phyloP scores from a whole-genome alignment of 148 eudicot species.

The Gaultheria prostrata region DNA sequence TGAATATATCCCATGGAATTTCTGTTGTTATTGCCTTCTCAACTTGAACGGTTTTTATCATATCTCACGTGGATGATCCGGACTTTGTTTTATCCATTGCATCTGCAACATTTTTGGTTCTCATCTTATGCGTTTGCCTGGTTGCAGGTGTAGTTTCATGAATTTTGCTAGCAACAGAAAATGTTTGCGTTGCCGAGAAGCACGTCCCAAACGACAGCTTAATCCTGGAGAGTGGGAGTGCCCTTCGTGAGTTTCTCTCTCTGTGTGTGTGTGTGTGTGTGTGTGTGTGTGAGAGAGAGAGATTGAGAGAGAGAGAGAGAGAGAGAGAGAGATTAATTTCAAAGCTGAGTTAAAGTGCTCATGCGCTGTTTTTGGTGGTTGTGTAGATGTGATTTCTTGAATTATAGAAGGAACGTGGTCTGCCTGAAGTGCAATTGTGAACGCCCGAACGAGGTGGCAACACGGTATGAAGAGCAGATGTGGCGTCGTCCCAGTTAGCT shows the following conservation, averaged over 20 bases:
- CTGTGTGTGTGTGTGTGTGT: background rate
- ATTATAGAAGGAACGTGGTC: constrained; percentile 35
- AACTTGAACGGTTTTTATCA: background rate
- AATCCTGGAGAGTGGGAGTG: constrained; percentile 74
- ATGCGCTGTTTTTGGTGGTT: background rate
- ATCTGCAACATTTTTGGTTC: background rate
- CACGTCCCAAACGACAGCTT: constrained; percentile 50
- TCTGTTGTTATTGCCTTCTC: background rate
- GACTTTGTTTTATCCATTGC: background rate
- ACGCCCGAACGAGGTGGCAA: constrained; percentile 25
- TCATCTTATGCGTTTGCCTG: background rate
- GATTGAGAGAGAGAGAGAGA: background rate
- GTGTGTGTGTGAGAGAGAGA: background rate
- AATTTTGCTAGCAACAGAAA: constrained; percentile 52
- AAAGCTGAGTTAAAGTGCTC: background rate
- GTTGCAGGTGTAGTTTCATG: constrained; percentile 52
- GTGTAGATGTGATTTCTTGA: constrained; percentile 51
- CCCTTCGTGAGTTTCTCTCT: constrained; percentile 44
- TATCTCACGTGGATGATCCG: background rate
- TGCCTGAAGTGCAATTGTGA: constrained; percentile 47
- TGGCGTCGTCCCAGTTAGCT: constrained; percentile 34
- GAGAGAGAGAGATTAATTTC: background rate
- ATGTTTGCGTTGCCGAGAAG: constrained; percentile 49
- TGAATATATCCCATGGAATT: background rate
- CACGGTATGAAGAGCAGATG: constrained; percentile 27